These are phyloP conservation scores for Lippia alba DNA, from an alignment of 305 asterid species.

Conservation along the genomic window DNA sequence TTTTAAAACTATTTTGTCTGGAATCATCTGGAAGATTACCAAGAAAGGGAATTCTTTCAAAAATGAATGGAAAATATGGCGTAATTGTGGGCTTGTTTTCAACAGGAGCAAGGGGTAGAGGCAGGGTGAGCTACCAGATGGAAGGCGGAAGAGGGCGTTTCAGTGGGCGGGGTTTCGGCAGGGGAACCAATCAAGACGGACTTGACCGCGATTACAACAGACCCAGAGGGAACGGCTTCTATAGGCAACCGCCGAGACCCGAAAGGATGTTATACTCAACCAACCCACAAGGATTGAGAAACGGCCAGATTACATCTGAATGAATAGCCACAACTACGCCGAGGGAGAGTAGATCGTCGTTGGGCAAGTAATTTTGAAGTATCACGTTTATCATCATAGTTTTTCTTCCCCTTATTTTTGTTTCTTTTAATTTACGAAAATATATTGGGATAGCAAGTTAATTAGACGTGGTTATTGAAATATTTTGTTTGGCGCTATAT, in stretches of 20 bases:
- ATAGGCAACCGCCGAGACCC: slow-evolving; percentile 58
- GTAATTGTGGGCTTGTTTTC: not conserved
- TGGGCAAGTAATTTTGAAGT: slow-evolving; percentile 46
- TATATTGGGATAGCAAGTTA: slow-evolving; percentile 33
- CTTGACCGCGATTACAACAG: slow-evolving; percentile 60
- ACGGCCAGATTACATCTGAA: slow-evolving; percentile 50
- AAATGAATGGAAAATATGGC: no score
- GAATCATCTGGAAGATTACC: no score
- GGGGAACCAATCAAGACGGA: slow-evolving; percentile 53
- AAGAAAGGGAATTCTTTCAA: no score
- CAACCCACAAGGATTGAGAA: slow-evolving; percentile 52
- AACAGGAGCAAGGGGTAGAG: slow-evolving; percentile 86
- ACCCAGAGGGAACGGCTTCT: slow-evolving; percentile 66
- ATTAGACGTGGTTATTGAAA: slow-evolving; percentile 36
- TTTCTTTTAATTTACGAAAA: slow-evolving; percentile 17
- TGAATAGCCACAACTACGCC: slow-evolving; percentile 39
- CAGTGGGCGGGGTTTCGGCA: slow-evolving; percentile 62
- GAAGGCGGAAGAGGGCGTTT: slow-evolving; percentile 70
- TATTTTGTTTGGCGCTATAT: slow-evolving; percentile 26
- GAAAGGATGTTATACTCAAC: slow-evolving; percentile 46
- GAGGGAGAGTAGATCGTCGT: slow-evolving; percentile 8
- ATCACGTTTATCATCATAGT: slow-evolving; percentile 38
- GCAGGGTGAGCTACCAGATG: slow-evolving; percentile 63
- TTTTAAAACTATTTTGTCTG: no score
- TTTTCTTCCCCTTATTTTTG: slow-evolving; percentile 19